Percentiles rank a stretch among this genome's conserved stretches.
Conservation (phyloP, 495 filamentous ascomycete species). For the Neurospora sp. region DNA sequence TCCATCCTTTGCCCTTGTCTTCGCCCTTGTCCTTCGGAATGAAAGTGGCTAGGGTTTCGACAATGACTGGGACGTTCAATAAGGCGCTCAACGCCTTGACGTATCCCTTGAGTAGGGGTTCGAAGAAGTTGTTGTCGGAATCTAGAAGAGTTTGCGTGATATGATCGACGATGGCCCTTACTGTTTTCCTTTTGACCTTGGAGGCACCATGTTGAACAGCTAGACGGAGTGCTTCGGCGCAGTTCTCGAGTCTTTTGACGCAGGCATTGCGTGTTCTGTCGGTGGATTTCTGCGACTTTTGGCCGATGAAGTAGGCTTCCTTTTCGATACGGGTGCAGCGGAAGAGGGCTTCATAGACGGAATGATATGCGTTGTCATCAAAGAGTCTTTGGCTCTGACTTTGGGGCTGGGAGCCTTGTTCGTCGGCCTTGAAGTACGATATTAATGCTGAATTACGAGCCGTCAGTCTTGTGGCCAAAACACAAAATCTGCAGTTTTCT, state of each 20-base stretch:
- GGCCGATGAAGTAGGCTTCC: constrained; percentile 45
- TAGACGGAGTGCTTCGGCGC: constrained; percentile 61
- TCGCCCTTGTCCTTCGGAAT: constrained; percentile 22
- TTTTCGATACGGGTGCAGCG: constrained; percentile 56
- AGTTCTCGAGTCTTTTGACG: constrained; percentile 52
- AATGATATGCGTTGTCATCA: constrained; percentile 69
- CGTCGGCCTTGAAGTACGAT: constrained; percentile 14
- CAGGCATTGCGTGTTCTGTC: constrained; percentile 24
- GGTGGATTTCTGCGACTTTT: constrained; percentile 37
- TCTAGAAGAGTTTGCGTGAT: constrained; percentile 64
- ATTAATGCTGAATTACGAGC: constrained; percentile 41
- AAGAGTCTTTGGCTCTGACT: constrained; percentile 16
- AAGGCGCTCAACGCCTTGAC: constrained; percentile 61
- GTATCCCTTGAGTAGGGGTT: constrained; percentile 69
- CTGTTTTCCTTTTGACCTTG: constrained; percentile 63
- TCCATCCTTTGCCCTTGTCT: constrained; percentile 48
- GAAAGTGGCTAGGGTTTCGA: constrained; percentile 55
- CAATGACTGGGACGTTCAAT: constrained; percentile 62
- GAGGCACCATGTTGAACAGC: constrained; percentile 57
- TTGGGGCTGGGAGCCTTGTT: constrained; percentile 3
- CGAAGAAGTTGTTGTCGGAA: constrained; percentile 52
- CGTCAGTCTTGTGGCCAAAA: constrained; percentile 12
- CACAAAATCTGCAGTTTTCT: constrained; percentile 49
- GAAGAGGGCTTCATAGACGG: constrained; percentile 76
- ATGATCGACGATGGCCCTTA: constrained; percentile 69